These are phyloP conservation scores for Lachancea fermentati DNA, from an alignment of 805 yeast species.

Conservation along the genomic window DNA sequence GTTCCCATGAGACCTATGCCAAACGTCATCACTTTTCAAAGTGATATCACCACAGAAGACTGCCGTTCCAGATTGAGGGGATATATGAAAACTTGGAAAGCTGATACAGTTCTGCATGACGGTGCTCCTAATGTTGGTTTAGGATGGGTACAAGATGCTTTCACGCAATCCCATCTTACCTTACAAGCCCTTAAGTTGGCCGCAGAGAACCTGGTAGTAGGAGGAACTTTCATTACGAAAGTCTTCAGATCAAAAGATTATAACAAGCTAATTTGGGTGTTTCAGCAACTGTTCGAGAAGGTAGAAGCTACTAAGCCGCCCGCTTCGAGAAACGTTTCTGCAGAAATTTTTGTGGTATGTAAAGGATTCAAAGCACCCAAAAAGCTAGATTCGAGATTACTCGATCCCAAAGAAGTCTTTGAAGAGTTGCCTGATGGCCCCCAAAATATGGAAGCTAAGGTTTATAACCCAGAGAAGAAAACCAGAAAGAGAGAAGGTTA, in stretches of 20 bases:
- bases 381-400: conserved; percentile 83
- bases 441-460: conserved; percentile 81
- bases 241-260: conserved; percentile 98
- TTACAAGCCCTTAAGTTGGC: conserved; percentile 91
- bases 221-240: conserved; percentile 95
- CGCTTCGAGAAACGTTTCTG: conserved; percentile 97
- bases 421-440: conserved; percentile 79
- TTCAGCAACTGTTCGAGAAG: conserved; percentile 89
- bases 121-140: conserved; percentile 99
- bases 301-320: conserved; percentile 99
- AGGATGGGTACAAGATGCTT: conserved; percentile 99
- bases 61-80: conserved; percentile 93
- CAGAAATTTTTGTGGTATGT: conserved; percentile 97
- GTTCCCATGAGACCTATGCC: conserved; percentile 97
- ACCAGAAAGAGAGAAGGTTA: conserved; percentile 92
- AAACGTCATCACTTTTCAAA: conserved; percentile 87
- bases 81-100: conserved; percentile 97
- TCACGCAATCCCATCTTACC: conserved; percentile 93
- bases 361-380: conserved; percentile 95
- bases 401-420: conserved; percentile 90
- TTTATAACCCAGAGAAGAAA: conserved; percentile 91
- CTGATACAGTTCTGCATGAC: conserved; percentile 95
- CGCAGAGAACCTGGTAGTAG: conserved; percentile 82
- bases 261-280: conserved; percentile 95
- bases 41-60: conserved; percentile 97